phyloP scores from a whole-genome alignment of 2,329 filamentous ascomycete species.

The Akanthomyces muscarius region DNA sequence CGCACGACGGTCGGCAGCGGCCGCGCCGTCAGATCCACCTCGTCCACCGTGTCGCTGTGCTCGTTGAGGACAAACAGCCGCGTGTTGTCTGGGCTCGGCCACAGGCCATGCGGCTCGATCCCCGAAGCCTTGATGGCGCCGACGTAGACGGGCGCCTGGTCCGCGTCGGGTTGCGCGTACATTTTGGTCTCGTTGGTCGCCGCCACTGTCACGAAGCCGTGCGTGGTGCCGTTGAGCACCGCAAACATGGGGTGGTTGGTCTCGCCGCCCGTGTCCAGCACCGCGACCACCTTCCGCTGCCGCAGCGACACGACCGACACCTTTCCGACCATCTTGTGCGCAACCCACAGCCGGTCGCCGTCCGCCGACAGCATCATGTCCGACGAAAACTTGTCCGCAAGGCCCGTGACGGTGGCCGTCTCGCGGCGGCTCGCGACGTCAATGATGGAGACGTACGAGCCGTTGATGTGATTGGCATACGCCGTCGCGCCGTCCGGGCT shows the following conservation, averaged over 20 bases:
- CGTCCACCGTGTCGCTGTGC: conserved; percentile 19
- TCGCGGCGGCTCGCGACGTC: conserved; percentile 16
- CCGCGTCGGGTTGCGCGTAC: conserved; percentile 13
- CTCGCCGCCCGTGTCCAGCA: conserved; percentile 18
- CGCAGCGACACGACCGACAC: conserved; percentile 16
- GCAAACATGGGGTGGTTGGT: conserved; percentile 20
- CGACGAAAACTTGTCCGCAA: conserved; percentile 18
- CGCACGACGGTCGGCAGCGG: conserved; percentile 6
- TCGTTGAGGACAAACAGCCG: conserved; percentile 19
- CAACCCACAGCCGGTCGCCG: conserved; percentile 15
- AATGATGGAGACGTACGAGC: conserved; percentile 18
- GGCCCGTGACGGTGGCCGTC: conserved; percentile 9
- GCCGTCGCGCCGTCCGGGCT: conserved; percentile 18
- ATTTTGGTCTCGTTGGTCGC: conserved; percentile 17
- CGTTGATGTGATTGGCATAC: conserved; percentile 20
- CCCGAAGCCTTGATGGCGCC: conserved; percentile 15
- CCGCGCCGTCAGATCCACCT: conserved; percentile 15
- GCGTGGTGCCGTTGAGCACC: conserved; percentile 12
- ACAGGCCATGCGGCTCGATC: conserved; percentile 19
- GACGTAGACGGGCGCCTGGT: conserved; percentile 13
- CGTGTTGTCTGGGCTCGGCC: conserved; percentile 19
- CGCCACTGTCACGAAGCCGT: conserved; percentile 19
- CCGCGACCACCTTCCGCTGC: not conserved
- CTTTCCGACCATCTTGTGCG: conserved; percentile 20
- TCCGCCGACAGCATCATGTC: conserved; percentile 21